Evolutionary conservation across 768 basidiomycete species (phyloP).

Genomic region (Mycena galopus): DNA sequence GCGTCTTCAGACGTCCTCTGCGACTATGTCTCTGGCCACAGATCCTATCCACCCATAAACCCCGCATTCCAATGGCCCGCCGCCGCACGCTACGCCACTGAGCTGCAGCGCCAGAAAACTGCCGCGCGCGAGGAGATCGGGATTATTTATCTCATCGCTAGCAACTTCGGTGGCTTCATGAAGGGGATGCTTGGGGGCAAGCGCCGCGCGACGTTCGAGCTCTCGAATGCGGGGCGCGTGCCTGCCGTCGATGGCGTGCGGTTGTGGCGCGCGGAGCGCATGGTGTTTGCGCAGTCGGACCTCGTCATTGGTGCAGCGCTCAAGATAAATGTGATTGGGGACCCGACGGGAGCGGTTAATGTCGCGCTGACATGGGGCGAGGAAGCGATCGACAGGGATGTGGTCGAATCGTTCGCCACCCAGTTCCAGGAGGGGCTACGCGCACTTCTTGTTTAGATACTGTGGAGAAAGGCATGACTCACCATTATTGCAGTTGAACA

Average conservation of each 20-base stretch:
- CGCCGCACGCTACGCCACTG: constrained; percentile 45
- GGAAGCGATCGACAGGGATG: not conserved
- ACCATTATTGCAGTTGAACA: too few species aligned
- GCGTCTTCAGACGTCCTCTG: constrained; percentile 47
- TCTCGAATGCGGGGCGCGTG: constrained; percentile 56
- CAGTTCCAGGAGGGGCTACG: constrained; percentile 9
- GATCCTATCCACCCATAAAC: constrained; percentile 42
- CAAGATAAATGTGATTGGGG: constrained; percentile 47
- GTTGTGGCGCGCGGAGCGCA: constrained; percentile 39
- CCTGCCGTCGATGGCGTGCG: not conserved
- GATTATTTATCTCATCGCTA: constrained; percentile 50
- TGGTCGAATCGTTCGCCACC: not conserved
- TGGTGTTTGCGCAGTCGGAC: constrained; percentile 48
- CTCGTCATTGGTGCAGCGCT: constrained; percentile 45
- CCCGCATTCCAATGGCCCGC: constrained; percentile 49
- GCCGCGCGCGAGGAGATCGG: constrained; percentile 46
- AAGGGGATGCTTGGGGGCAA: constrained; percentile 51
- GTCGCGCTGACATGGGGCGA: constrained; percentile 45
- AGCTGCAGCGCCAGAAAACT: constrained; percentile 40
- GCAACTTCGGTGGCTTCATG: constrained; percentile 47
- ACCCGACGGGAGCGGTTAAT: constrained; percentile 42
- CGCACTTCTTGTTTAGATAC: constrained; percentile 13
- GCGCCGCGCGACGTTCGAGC: constrained; percentile 43
- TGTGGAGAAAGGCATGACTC: not conserved
- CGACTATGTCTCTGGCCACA: constrained; percentile 47